A percentile compares a stretch with the other conserved stretches of the same genome.
These are phyloP conservation scores for Tetradesmus obliquus DNA, from an alignment of 139 green algal species.

Conservation along the genomic window DNA sequence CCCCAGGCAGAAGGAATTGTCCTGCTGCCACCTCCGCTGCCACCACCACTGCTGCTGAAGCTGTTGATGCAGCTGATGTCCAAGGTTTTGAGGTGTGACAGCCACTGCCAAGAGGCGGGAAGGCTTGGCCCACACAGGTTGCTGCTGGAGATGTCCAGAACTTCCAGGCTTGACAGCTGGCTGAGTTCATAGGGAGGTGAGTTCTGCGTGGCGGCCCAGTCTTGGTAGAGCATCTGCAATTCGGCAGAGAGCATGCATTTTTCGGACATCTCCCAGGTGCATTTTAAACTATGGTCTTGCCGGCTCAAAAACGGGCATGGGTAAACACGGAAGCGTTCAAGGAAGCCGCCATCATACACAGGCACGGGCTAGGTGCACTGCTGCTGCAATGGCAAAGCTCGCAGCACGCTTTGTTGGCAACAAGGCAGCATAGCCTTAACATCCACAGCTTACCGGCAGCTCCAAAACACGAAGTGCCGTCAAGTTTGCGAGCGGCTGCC, in stretches of 20 bases:
- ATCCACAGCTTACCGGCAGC: not conserved
- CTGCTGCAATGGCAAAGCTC: too few species aligned
- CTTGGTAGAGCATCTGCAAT: not conserved
- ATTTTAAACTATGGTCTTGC: too few species aligned
- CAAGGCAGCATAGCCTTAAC: not conserved
- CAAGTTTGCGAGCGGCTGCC: slow-evolving; percentile 6
- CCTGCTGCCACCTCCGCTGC: not conserved
- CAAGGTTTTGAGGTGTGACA: not conserved
- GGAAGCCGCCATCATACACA: too few species aligned
- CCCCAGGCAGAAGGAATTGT: not conserved
- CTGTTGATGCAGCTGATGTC: slow-evolving; percentile 8
- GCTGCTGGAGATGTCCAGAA: slow-evolving; percentile 14
- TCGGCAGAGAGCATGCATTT: too few species aligned
- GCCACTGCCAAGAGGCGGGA: not conserved
- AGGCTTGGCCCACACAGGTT: not conserved
- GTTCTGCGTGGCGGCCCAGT: not conserved
- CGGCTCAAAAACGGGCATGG: too few species aligned
- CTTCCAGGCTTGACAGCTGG: not conserved
- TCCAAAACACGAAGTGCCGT: not conserved
- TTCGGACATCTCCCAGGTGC: too few species aligned
- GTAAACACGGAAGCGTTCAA: too few species aligned
- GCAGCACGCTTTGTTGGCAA: too few species aligned
- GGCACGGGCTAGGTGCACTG: too few species aligned
- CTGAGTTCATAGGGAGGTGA: not conserved
- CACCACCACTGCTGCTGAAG: too few species aligned